Evolutionary conservation across 352 stramenopile genomes (phyloP).

Genomic region (Phytophthora pinifolia): DNA sequence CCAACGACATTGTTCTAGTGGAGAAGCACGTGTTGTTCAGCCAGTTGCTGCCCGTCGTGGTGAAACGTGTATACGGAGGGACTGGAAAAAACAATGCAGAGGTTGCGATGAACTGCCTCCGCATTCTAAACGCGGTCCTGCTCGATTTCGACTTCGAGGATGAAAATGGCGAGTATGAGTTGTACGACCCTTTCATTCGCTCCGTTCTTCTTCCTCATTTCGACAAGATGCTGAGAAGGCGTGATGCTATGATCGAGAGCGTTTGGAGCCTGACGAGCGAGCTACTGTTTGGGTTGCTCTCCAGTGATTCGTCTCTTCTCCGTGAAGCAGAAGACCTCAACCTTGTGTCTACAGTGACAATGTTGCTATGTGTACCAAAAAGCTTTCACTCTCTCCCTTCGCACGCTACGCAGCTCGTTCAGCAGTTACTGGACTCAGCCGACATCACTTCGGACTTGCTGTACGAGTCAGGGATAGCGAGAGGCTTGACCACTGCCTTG

Average conservation of each 20-base stretch:
- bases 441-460: conserved; percentile 22
- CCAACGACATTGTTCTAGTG: conserved; percentile 38
- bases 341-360: conserved; percentile 29
- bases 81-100: conserved; percentile 12
- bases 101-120: conserved; percentile 46
- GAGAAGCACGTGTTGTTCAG: conserved; percentile 49
- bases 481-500: conserved; percentile 26
- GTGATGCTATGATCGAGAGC: conserved; percentile 32
- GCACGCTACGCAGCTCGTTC: conserved; percentile 36
- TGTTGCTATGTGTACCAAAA: conserved; percentile 34
- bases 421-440: conserved; percentile 33
- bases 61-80: conserved; percentile 25
- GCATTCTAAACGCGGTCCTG: conserved; percentile 49
- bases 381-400: conserved; percentile 34
- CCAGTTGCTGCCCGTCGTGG: conserved; percentile 53
- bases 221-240: conserved; percentile 20
- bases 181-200: conserved; percentile 42
- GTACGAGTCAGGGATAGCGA: conserved; percentile 34
- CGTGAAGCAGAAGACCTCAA: conserved; percentile 16
- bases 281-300: conserved; percentile 47
- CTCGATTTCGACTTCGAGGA: conserved; percentile 45
- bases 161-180: conserved; percentile 19
- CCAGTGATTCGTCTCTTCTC: conserved; percentile 35
- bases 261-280: conserved; percentile 54
- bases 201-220: conserved; percentile 49